Base-by-base conservation (phyloP, 2,329 filamentous ascomycete species). In the Stagonosporopsis vannaccii region DNA sequence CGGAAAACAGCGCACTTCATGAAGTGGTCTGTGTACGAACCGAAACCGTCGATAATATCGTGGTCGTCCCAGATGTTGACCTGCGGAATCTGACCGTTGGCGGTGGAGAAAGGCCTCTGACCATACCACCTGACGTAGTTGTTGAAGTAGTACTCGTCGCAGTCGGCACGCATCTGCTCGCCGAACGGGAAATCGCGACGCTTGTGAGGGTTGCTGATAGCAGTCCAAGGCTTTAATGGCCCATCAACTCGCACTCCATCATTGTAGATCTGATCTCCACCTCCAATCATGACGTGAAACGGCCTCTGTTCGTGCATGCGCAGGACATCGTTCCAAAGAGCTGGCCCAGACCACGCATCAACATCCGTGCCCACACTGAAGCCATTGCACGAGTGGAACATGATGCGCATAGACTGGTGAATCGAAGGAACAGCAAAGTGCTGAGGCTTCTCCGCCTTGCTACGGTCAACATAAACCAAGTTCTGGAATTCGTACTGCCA, bases 201-300 rank as follows among this genome's bases (percentile, higher is more conserved):
- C 75, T 86, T 87, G 64, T 82, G 80, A 0, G 86, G 86, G 63
- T 86, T 88, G 23, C 65, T 63, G 62, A 88, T 88, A 42, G 80
- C 78, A 0, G 86, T 87, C 86, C 86, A 89, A 6, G 78, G 69
- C 66, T 86, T 86, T 60, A 98, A 78, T 1, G 94, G 94, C 0
- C 93, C 94, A 47, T 88, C 81, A 1, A 97, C 91, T 60, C 94
- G 85, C 62, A 98, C 91, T 22, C 90, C 91, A 52, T 88, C 86
- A 62, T 88, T 88, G 76, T 89, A 89, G 63, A 88, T 87, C 77
- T 97, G 94, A 71, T 98, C 94, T 56, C 94, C 94, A 54, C 94
- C 94, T 48, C 94, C 94, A 60, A 97, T 85, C 88, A 89, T 90
- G 62, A 87, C 83, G 68, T 87, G 85, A 72, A 88, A 87, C 7